These are phyloP conservation scores for Hanseniaspora occidentalis DNA, from an alignment of 805 yeast species.

Conservation along the genomic window DNA sequence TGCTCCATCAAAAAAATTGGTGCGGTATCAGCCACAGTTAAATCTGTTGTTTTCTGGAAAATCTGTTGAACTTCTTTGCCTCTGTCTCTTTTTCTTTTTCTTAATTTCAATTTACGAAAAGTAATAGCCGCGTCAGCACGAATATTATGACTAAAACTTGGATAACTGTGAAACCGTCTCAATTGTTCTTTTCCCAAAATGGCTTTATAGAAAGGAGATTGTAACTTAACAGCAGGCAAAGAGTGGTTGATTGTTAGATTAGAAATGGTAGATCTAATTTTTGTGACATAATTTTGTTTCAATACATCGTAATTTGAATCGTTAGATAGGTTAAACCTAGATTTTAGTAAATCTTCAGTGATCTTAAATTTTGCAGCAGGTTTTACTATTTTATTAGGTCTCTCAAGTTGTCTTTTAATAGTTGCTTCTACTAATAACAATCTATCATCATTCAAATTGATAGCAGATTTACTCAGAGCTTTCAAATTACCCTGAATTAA, in stretches of 20 bases:
- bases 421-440: conserved; percentile 37
- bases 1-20: conserved; percentile 73
- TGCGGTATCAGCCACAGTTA: conserved; percentile 76
- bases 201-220: conserved; percentile 84
- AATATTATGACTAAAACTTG: conserved; percentile 44
- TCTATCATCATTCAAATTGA: conserved; percentile 83
- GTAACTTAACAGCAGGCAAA: conserved; percentile 73
- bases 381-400: conserved; percentile 6
- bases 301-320: conserved; percentile 76
- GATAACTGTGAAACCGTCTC: conserved; percentile 64
- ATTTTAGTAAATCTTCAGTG: conserved; percentile 24
- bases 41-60: conserved; percentile 56
- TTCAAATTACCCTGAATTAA: conserved; percentile 58
- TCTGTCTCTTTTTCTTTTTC: conserved; percentile 83
- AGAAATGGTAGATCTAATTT: conserved; percentile 85
- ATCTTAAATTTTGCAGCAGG: conserved; percentile 23
- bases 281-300: conserved; percentile 78
- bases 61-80: conserved; percentile 72
- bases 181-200: conserved; percentile 51
- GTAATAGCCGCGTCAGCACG: conserved; percentile 68
- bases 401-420: conserved; percentile 1
- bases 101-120: conserved; percentile 58
- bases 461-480: conserved; percentile 18
- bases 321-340: conserved; percentile 74
- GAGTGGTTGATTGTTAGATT: conserved; percentile 86